These are phyloP conservation scores for Graphiopsis chlorocephala DNA, from an alignment of 2,329 filamentous ascomycete species.

Conservation along the genomic window DNA sequence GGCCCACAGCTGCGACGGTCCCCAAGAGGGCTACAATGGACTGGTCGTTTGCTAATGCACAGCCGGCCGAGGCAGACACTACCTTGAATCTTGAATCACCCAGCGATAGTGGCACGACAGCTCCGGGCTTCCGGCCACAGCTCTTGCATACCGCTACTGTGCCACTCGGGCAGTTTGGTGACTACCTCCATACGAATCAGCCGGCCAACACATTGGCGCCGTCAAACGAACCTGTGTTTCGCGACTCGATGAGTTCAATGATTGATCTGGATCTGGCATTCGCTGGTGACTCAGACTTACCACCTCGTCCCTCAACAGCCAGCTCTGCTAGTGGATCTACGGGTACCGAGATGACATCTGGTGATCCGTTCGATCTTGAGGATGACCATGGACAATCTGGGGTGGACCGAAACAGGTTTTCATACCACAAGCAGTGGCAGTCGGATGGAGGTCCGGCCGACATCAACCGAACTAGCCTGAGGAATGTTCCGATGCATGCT, in stretches of 20 bases:
- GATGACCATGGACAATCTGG: conserved; percentile 35
- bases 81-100: conserved; percentile 32
- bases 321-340: conserved; percentile 36
- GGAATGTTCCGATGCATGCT: conserved; percentile 32
- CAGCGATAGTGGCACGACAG: conserved; percentile 25
- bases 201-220: conserved; percentile 14
- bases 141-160: conserved; percentile 43
- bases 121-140: conserved; percentile 38
- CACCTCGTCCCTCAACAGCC: conserved; percentile 42
- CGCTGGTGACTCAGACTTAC: conserved; percentile 38
- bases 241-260: conserved; percentile 41
- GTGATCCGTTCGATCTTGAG: conserved; percentile 51
- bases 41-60: conserved; percentile 48
- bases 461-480: conserved; percentile 27
- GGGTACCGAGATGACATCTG: conserved; percentile 41
- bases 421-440: conserved; percentile 36
- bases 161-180: conserved; percentile 38
- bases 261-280: conserved; percentile 44
- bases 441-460: conserved; percentile 31
- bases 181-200: conserved; percentile 34
- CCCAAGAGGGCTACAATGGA: conserved; percentile 45
- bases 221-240: conserved; percentile 28
- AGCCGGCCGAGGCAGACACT: conserved; percentile 24
- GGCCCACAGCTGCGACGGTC: conserved; percentile 33
- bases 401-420: conserved; percentile 32